Percentiles rank a stretch among this genome's conserved stretches.
These are phyloP conservation scores for Hypomyces perniciosus DNA, from an alignment of 2,329 filamentous ascomycete species.

Conservation along the genomic window DNA sequence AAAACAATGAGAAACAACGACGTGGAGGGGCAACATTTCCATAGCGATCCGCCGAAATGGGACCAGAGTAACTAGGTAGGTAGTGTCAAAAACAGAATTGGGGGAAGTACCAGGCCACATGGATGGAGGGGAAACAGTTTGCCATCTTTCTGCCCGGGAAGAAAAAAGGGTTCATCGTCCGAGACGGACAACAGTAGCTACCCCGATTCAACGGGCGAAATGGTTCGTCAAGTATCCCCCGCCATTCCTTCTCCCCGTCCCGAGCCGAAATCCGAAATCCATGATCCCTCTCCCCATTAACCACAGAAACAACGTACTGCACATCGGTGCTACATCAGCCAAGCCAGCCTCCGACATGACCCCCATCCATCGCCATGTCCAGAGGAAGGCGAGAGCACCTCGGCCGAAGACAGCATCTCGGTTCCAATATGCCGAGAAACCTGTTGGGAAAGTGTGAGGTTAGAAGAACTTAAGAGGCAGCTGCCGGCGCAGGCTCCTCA, in stretches of 20 bases:
- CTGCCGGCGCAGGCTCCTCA: constrained; percentile 38
- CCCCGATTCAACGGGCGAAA: constrained; percentile 5
- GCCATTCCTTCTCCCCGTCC: constrained; percentile 10
- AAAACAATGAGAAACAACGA: constrained; percentile 19
- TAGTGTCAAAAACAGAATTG: constrained; percentile 8
- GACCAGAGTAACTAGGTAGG: constrained; percentile 14
- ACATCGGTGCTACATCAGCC: constrained; percentile 29
- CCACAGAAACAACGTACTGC: constrained; percentile 30
- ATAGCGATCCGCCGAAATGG: constrained; percentile 22
- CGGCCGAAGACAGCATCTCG: constrained; percentile 29
- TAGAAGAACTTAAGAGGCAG: constrained; percentile 46
- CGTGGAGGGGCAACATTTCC: constrained; percentile 25
- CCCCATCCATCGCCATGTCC: constrained; percentile 17
- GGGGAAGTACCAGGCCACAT: constrained; percentile 9
- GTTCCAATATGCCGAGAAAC: constrained; percentile 31
- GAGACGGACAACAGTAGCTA: constrained; percentile 22
- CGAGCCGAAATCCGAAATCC: constrained; percentile 25
- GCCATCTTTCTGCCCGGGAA: constrained; percentile 3
- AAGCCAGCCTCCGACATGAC: constrained; percentile 27
- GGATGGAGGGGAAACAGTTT: constrained; percentile 1
- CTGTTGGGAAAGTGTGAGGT: constrained; percentile 29
- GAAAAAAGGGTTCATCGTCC: constrained; percentile 7
- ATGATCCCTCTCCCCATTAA: constrained; percentile 30
- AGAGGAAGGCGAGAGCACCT: constrained; percentile 15
- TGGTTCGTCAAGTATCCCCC: constrained; percentile 6